Evolutionary conservation across 495 filamentous ascomycete species (phyloP).

Genomic region (Friedmanniomyces simplex): DNA sequence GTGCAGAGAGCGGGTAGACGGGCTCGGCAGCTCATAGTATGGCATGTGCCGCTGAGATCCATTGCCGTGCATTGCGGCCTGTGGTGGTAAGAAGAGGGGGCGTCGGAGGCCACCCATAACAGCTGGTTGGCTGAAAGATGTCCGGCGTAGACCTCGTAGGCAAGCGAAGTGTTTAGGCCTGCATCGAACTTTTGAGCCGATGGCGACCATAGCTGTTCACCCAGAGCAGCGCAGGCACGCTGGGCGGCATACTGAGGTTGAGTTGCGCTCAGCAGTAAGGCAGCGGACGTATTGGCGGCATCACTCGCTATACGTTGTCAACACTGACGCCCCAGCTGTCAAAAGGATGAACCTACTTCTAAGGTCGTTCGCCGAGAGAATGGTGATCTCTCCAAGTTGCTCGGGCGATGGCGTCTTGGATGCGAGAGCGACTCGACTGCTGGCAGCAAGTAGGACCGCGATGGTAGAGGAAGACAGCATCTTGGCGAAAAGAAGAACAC

Average conservation of each 20-base stretch:
- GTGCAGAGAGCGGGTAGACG: slow-evolving; percentile 14
- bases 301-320: not conserved
- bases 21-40: not conserved
- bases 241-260: not conserved
- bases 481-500: not conserved
- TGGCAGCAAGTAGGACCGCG: not conserved
- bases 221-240: not conserved
- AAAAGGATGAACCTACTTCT: not conserved
- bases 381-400: not conserved
- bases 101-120: slow-evolving; percentile 8
- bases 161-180: slow-evolving; percentile 25
- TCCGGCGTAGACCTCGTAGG: slow-evolving; percentile 26
- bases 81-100: not conserved
- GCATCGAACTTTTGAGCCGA: slow-evolving; percentile 21
- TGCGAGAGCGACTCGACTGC: not conserved
- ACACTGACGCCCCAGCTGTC: too few species aligned
- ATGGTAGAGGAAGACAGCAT: not conserved
- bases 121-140: slow-evolving; percentile 15
- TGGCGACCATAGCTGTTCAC: not conserved
- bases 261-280: not conserved
- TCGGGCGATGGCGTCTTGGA: not conserved
- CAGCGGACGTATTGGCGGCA: not conserved
- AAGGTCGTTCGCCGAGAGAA: not conserved
- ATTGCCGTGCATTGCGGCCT: slow-evolving; percentile 12
- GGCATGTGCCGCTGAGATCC: slow-evolving; percentile 5